Percentiles rank a stretch among this genome's conserved stretches.
phyloP scores from a whole-genome alignment of 2,329 filamentous ascomycete genomes.

The Epichloe hybrida region DNA sequence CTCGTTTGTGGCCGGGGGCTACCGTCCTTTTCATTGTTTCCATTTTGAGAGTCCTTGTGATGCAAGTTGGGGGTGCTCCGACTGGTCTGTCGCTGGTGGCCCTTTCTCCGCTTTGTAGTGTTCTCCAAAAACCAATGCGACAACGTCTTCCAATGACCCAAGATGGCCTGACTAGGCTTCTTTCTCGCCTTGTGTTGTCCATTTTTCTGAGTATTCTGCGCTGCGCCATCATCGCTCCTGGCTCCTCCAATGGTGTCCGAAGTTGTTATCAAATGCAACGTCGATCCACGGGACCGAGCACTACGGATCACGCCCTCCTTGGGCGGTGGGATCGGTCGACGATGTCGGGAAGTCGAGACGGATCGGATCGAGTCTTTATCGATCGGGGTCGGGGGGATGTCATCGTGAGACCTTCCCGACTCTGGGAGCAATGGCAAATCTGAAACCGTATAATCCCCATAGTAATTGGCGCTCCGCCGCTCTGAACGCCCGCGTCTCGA shows the following conservation, averaged over 20 bases:
- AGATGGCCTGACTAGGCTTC: constrained; percentile 44
- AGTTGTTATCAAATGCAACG: constrained; percentile 70
- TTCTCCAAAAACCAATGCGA: constrained; percentile 50
- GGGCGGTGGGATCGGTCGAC: constrained; percentile 66
- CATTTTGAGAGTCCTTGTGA: constrained; percentile 33
- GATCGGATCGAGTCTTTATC: constrained; percentile 70
- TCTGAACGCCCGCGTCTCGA: constrained; percentile 63
- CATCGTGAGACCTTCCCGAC: constrained; percentile 25
- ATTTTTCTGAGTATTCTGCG: constrained; percentile 12
- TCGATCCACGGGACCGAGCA: constrained; percentile 66
- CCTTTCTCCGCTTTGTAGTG: constrained; percentile 38
- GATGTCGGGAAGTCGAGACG: constrained; percentile 61
- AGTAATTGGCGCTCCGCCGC: constrained; percentile 56
- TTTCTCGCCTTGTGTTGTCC: constrained; percentile 35
- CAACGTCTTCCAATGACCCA: constrained; percentile 50
- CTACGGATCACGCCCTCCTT: constrained; percentile 63
- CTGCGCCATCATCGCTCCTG: constrained; percentile 11
- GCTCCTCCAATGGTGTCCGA: constrained; percentile 32
- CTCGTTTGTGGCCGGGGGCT: constrained; percentile 46
- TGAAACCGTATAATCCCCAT: constrained; percentile 48
- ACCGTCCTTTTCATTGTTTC: constrained; percentile 34
- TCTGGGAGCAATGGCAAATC: constrained; percentile 72
- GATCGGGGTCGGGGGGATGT: constrained; percentile 51
- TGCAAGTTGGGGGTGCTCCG: constrained; percentile 47
- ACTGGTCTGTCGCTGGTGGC: constrained; percentile 36